phyloP scores from a whole-genome alignment of 208 protist species.

The Endotrypanum monterogeii region DNA sequence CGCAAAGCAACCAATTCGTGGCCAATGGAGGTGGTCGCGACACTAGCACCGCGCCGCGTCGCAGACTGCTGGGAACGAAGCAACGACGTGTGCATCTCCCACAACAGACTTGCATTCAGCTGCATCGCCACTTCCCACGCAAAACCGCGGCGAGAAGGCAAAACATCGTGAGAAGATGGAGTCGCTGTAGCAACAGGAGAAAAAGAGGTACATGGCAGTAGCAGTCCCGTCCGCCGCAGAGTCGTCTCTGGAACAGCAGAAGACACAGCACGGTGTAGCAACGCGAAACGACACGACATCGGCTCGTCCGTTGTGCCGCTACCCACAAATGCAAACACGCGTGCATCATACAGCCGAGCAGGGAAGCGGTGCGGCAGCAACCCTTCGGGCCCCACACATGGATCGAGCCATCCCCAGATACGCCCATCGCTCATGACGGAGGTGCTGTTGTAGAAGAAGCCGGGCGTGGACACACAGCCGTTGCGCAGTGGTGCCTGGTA shows the following conservation, averaged over 20 bases:
- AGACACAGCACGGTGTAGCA: conserved; percentile 27
- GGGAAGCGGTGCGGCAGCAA: conserved; percentile 5
- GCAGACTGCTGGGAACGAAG: not conserved
- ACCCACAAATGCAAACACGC: conserved; percentile 24
- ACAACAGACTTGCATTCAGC: conserved; percentile 30
- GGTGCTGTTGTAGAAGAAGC: conserved; percentile 21
- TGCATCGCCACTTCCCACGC: conserved; percentile 27
- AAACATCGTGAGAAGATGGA: not conserved
- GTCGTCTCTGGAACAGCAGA: conserved; percentile 5
- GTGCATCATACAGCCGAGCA: conserved; percentile 2
- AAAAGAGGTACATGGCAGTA: not conserved
- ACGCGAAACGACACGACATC: conserved; percentile 22
- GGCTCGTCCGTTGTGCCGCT: conserved; percentile 23
- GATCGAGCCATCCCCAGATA: conserved; percentile 16
- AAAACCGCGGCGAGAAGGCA: conserved; percentile 2
- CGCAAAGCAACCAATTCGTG: conserved; percentile 17
- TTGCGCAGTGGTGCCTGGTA: conserved; percentile 26
- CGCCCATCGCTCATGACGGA: conserved; percentile 4
- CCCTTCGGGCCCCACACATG: conserved; percentile 10
- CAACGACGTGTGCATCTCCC: conserved; percentile 23
- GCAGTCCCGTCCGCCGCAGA: not conserved
- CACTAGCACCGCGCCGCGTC: not conserved
- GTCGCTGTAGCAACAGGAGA: not conserved
- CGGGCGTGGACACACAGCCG: conserved; percentile 19
- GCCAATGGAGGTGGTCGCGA: conserved; percentile 6